Evolutionary conservation across 768 basidiomycete genomes (phyloP), one percentile per base, ranked within the genome.

Genomic region (Stropharia rugosoannulata): DNA sequence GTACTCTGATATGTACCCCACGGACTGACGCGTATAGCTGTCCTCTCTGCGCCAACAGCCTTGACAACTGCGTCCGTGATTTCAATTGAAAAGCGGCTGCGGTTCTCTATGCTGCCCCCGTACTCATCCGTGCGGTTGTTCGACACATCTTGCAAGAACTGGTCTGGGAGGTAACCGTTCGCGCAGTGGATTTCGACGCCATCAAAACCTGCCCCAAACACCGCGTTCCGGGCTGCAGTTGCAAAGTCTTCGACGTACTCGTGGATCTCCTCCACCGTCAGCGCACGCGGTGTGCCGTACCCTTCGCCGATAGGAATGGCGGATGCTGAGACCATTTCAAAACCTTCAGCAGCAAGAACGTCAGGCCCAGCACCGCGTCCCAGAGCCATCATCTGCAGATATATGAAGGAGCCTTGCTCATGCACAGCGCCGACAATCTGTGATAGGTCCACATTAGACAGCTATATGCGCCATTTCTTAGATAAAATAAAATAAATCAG

Each of bases 81-180:
- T 55, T 86, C 82, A 2, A 86, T 69, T 0, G 67, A 62, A 64
- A 91, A 89, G 22, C 80, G 73, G 2, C 76, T 72, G 8, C 90
- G 73, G 55, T 80, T 81, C 66, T 86, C 80, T 32, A 89, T 69
- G 41, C 78, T 80, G 1, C 90, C 89, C 0, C 89, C 89, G 65
- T 87, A 92, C 47, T 77, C 70, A 64, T 90, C 88, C 3, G 78
- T 82, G 15, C 86, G 77, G 4, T 75, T 62, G 67, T 89, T 89
- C 27, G 72, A 72, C 12, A 73, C 62, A 18, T 78, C 73, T 59
- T 86, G 82, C 13, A 84, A 57, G 73, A 89, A 88, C 62, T 88
- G 84, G 62, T 88, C 82, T 12, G 77, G 48, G 4, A 85, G 64
- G 54, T 78, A 81, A 0, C 78, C 76, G 49, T 80, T 78, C 35